Percentiles rank a stretch among this genome's conserved stretches.
Conservation (phyloP, 495 filamentous ascomycete genomes). For the Xylaria intraflava region DNA sequence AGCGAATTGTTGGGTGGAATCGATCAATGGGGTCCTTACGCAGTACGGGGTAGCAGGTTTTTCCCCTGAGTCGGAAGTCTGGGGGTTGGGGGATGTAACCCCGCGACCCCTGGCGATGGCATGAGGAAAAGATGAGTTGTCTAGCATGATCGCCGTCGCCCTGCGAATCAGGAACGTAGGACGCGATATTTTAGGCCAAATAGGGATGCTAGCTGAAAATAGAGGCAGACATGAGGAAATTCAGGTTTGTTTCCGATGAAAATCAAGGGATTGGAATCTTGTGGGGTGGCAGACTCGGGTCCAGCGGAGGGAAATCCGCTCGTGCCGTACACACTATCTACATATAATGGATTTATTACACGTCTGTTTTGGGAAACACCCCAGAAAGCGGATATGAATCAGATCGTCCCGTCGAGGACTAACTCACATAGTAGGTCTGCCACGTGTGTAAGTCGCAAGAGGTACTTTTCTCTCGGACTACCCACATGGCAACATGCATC, state of each 20-base stretch:
- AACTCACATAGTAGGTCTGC: neutral
- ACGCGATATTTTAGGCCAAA: neutral
- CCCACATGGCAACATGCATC: no score
- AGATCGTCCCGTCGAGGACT: conserved; percentile 6
- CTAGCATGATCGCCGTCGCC: neutral
- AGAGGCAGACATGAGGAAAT: neutral
- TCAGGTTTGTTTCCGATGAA: neutral
- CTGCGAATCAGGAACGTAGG: neutral
- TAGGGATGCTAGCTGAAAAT: conserved; percentile 5
- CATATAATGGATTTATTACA: neutral
- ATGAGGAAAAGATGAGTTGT: conserved; percentile 11
- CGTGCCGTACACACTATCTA: neutral
- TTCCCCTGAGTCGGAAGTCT: neutral
- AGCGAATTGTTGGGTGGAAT: conserved; percentile 5
- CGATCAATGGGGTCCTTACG: neutral
- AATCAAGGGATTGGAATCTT: neutral
- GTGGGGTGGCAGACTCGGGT: no score
- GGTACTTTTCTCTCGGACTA: neutral
- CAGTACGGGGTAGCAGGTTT: neutral
- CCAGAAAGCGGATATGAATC: conserved; percentile 2
- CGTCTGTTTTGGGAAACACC: conserved; percentile 6
- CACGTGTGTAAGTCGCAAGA: conserved; percentile 10
- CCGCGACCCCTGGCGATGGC: conserved; percentile 7
- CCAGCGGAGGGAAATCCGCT: neutral
- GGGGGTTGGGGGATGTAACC: conserved; percentile 6